Base-by-base conservation (phyloP, 352 stramenopile species). In the Aphanomyces astaci region DNA sequence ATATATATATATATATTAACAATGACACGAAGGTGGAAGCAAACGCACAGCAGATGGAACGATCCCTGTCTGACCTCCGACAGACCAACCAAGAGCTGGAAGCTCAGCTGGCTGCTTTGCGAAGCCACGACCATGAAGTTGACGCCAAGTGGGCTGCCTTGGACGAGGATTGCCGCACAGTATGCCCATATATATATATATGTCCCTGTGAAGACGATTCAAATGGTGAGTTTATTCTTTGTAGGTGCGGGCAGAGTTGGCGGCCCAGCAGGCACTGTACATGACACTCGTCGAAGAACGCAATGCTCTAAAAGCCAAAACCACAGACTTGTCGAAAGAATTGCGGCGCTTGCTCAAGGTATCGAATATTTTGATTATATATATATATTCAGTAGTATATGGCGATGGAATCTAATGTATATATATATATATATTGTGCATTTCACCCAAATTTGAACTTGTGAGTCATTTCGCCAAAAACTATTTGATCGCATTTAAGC, bases 261-360 rank as follows among this genome's bases (percentile, higher is more conserved):
- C 39, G 19, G 36, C 25, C 24, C 36, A 52, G 56, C 56, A 65
- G 33, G 31, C 36, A 28, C 33, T 33, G 25, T 30, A 53, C n/a
- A 53, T 65, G 56, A 52, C 19, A 10, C 31, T 65, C 30, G 22
- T 53, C 25, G 56, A 65, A 65, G 56, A 65, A 39, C 13, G 56
- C 13, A 65, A 65, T 36, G 30, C 17, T 32, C n/a, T 65, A 9
- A 65, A 65, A 17, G 32, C 56, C 33, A 65, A 65, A 30, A 28
- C 56, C 3, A 33, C 33, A 2, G 56, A 48, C 36, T 24, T 65
- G 7, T 25, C 56, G 1, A 65, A 65, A 11, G 56, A 65, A 53
- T 22, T 65, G 32, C 11, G 36, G 22, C 56, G 56, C 7, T 36
- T 65, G 32, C 32, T 65, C 32, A 65, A 65, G 27, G 56, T 65